Evolutionary conservation across 345 rosid species (phyloP).

Genomic region (Turritis glabra): DNA sequence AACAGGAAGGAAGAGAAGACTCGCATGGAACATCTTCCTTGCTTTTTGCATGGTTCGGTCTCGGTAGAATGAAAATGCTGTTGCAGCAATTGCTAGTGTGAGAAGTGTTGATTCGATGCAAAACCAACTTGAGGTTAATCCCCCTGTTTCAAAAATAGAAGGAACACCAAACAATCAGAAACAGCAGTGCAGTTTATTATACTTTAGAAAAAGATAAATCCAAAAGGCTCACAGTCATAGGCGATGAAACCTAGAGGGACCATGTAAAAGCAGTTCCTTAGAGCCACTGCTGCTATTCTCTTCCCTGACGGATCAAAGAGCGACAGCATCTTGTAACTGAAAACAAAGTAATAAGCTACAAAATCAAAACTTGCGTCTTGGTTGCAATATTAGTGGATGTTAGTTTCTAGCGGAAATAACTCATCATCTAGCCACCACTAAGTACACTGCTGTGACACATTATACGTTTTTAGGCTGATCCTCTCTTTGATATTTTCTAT

Average conservation of each 20-base stretch:
- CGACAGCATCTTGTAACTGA: constrained; percentile 89
- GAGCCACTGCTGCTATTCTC: constrained; percentile 74
- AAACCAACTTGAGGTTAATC: constrained; percentile 83
- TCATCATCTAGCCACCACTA: not conserved
- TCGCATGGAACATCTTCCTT: constrained; percentile 78
- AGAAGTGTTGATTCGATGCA: constrained; percentile 68
- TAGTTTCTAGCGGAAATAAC: not conserved
- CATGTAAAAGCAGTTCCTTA: constrained; percentile 89
- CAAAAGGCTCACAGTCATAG: constrained; percentile 72
- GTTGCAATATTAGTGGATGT: not conserved
- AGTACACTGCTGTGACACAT: not conserved
- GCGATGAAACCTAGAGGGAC: constrained; percentile 83
- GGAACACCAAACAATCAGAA: not conserved
- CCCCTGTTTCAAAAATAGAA: constrained; percentile 55
- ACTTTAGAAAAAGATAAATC: not conserved
- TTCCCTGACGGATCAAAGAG: constrained; percentile 81
- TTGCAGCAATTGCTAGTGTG: constrained; percentile 73
- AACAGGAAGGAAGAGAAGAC: constrained; percentile 86
- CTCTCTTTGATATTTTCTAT: not conserved
- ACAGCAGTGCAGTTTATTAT: not conserved
- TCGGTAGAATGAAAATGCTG: constrained; percentile 78
- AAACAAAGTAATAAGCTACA: not conserved
- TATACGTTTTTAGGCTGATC: not conserved
- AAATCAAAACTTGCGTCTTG: not conserved
- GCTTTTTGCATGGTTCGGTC: constrained; percentile 70